A percentile compares a stretch with the other conserved stretches of the same genome.
Evolutionary conservation across 768 basidiomycete genomes (phyloP).

Genomic region (Leccinum broughii): DNA sequence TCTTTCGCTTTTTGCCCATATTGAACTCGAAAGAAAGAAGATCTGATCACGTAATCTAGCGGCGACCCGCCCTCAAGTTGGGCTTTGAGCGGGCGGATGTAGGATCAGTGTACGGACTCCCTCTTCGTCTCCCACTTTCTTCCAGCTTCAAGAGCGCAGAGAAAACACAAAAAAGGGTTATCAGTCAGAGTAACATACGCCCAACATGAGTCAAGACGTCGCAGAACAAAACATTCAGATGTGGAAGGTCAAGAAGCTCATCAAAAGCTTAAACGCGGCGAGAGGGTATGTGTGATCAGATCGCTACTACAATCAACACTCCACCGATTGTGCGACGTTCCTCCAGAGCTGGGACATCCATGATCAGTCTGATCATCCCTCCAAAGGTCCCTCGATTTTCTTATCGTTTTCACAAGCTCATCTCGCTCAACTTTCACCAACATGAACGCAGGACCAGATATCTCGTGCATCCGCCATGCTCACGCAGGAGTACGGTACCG

Average conservation of each 20-base stretch:
- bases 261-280: conserved; percentile 94
- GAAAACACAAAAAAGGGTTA: conserved; percentile 17
- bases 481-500: conserved; percentile 97
- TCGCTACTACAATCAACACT: background rate
- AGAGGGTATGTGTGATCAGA: conserved; percentile 35
- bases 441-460: conserved; percentile 75
- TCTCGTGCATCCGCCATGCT: conserved; percentile 94
- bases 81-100: conserved; percentile 8
- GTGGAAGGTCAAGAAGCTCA: conserved; percentile 99
- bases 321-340: conserved; percentile 24
- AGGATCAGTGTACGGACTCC: conserved; percentile 5
- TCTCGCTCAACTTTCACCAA: conserved; percentile 2
- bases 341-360: conserved; percentile 88
- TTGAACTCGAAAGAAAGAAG: background rate
- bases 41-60: conserved; percentile 11
- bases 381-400: conserved; percentile 64
- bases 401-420: conserved; percentile 7
- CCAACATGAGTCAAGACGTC: conserved; percentile 76
- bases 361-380: conserved; percentile 98
- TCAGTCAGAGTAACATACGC: conserved; percentile 20
- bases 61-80: conserved; percentile 25
- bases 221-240: conserved; percentile 97
- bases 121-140: conserved; percentile 24
- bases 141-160: conserved; percentile 20
- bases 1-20: conserved; percentile 30